These are phyloP conservation scores for Cladosporium sp. DNA, from an alignment of 2,329 filamentous ascomycete genomes.

Conservation along the genomic window DNA sequence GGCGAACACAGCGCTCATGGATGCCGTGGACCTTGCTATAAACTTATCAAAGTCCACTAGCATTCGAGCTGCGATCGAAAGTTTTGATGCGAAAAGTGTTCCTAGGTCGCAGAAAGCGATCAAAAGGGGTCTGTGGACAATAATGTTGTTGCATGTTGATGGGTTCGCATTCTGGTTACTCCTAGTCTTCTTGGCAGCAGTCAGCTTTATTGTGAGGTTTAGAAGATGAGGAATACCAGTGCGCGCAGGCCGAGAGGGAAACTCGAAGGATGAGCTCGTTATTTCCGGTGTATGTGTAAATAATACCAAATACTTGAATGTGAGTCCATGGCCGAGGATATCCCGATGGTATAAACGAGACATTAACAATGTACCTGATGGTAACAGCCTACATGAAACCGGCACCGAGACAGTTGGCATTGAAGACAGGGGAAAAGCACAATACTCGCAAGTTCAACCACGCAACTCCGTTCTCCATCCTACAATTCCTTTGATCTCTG, in stretches of 20 bases:
- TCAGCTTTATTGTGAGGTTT: not conserved
- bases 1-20: conserved; percentile 50
- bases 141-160: not conserved
- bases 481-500: conserved; percentile 41
- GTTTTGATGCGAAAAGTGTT: not conserved
- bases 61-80: conserved; percentile 6
- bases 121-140: not conserved
- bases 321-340: not conserved
- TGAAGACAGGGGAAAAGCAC: not conserved
- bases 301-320: not conserved
- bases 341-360: not conserved
- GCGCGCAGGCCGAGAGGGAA: not conserved
- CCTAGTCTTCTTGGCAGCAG: not conserved
- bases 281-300: not conserved
- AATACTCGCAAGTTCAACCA: not conserved
- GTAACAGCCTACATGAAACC: not conserved
- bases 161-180: not conserved
- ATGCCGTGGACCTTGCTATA: conserved; percentile 50
- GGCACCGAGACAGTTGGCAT: not conserved
- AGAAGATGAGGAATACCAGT: not conserved
- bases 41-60: conserved; percentile 34
- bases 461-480: conserved; percentile 21
- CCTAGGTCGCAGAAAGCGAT: conserved; percentile 7
- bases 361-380: not conserved
- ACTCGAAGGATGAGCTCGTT: not conserved